Evolutionary conservation across 225 moss, liverwort and hornwort species (phyloP).

Genomic region (Straminergon stramineum): DNA sequence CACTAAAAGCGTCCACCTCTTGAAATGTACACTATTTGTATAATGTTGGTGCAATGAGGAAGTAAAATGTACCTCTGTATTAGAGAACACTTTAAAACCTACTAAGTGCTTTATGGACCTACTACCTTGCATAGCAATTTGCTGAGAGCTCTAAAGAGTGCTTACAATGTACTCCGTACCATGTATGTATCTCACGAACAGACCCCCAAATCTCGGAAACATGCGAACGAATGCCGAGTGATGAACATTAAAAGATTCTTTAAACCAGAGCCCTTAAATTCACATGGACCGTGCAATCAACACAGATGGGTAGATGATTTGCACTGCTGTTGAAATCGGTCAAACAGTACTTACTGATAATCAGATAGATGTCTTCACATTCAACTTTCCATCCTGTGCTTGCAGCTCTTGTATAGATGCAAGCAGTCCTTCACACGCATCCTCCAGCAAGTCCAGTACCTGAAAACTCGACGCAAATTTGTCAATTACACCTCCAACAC

Average conservation of each 20-base stretch:
- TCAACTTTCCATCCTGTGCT: constrained; percentile 11
- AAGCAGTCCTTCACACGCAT: constrained; percentile 80
- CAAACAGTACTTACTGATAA: neutral
- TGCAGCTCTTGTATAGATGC: constrained; percentile 33
- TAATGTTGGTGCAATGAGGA: neutral
- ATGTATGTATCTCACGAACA: neutral
- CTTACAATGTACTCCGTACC: neutral
- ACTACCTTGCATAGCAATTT: neutral
- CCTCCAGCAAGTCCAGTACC: constrained; percentile 91
- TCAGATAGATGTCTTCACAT: constrained; percentile 13
- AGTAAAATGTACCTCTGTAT: neutral
- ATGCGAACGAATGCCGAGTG: neutral
- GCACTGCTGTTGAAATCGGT: neutral
- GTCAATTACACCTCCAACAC: neutral
- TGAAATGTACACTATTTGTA: neutral
- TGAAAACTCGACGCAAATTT: constrained; percentile 8
- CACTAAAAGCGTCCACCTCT: neutral
- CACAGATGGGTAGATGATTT: neutral
- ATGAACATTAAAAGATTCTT: neutral
- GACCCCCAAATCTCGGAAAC: neutral
- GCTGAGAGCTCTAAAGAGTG: neutral
- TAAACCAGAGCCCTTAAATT: neutral
- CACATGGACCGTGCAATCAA: neutral
- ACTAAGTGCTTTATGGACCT: neutral
- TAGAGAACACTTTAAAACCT: neutral